Evolutionary conservation across 78 protist genomes (phyloP).

Genomic region (Dictyostelium intermedium): DNA sequence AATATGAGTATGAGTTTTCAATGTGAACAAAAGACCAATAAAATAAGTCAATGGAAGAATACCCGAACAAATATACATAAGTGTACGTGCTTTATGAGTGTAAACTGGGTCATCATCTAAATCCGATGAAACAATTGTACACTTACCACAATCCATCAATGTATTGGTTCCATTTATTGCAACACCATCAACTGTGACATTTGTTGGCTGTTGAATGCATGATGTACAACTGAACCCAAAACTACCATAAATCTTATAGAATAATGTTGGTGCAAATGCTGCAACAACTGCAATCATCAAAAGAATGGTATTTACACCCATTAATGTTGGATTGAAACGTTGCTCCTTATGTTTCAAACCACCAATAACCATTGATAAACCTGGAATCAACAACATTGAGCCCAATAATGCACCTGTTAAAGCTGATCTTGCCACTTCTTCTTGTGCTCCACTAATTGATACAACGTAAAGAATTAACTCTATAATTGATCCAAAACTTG

Average conservation of each 20-base stretch:
- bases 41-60: slow-evolving; percentile 84
- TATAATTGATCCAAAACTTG: slow-evolving; percentile 89
- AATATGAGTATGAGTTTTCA: slow-evolving; percentile 89
- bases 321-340: slow-evolving; percentile 83
- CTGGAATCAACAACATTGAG: slow-evolving; percentile 87
- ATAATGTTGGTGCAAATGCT: slow-evolving; percentile 85
- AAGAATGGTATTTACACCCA: slow-evolving; percentile 82
- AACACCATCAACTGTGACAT: not conserved
- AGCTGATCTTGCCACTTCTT: slow-evolving; percentile 70
- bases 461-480: slow-evolving; percentile 85
- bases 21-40: slow-evolving; percentile 89
- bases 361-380: slow-evolving; percentile 88
- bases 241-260: slow-evolving; percentile 76
- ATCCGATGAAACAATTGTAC: slow-evolving; percentile 19
- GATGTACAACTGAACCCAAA: slow-evolving; percentile 29
- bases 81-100: slow-evolving; percentile 55
- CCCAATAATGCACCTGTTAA: slow-evolving; percentile 88
- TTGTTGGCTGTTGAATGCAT: slow-evolving; percentile 16
- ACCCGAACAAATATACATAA: slow-evolving; percentile 78
- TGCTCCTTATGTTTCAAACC: slow-evolving; percentile 89
- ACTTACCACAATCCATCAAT: not conserved
- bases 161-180: not conserved
- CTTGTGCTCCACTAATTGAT: slow-evolving; percentile 61
- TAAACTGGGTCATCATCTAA: slow-evolving; percentile 77
- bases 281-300: slow-evolving; percentile 86